Evolutionary conservation across 2,329 filamentous ascomycete species (phyloP).

Genomic region (Diplodia mutila): DNA sequence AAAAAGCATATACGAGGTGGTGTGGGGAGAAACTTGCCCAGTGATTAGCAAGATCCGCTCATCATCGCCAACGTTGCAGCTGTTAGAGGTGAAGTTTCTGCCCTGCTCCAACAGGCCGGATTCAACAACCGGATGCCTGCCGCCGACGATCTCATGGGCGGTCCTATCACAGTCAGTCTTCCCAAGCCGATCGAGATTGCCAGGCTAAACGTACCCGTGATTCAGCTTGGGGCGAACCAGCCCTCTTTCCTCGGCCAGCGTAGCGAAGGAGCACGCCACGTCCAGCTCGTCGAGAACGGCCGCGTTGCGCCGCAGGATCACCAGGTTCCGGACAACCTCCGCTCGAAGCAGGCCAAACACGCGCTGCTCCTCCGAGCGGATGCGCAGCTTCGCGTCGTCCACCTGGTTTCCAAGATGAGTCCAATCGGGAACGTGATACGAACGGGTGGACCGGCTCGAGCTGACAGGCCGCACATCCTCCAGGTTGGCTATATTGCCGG

Average conservation of each 20-base stretch:
- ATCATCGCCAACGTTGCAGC: constrained; percentile 78
- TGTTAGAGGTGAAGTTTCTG: constrained; percentile 80
- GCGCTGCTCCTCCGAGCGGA: constrained; percentile 80
- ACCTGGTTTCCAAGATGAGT: constrained; percentile 76
- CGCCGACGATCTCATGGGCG: constrained; percentile 77
- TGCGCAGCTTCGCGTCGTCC: constrained; percentile 75
- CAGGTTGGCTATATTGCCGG: constrained; percentile 55
- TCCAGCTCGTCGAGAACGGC: constrained; percentile 93
- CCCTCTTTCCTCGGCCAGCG: constrained; percentile 72
- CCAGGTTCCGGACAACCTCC: constrained; percentile 76
- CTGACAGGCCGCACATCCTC: constrained; percentile 62
- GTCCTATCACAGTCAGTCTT: constrained; percentile 38
- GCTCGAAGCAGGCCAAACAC: constrained; percentile 77
- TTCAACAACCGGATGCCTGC: constrained; percentile 91
- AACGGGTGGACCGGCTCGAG: constrained; percentile 80
- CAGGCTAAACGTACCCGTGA: constrained; percentile 37
- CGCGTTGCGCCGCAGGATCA: constrained; percentile 86
- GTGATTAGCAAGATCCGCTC: constrained; percentile 72
- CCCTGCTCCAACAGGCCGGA: constrained; percentile 78
- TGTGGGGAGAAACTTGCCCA: constrained; percentile 45
- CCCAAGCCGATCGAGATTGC: neutral
- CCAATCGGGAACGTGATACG: constrained; percentile 85
- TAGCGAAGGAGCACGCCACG: constrained; percentile 83
- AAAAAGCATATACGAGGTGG: constrained; percentile 5
- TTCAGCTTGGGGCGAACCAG: constrained; percentile 73